Base-by-base conservation (phyloP, 441 rosid genomes). In the Gossypium gossypioides region DNA sequence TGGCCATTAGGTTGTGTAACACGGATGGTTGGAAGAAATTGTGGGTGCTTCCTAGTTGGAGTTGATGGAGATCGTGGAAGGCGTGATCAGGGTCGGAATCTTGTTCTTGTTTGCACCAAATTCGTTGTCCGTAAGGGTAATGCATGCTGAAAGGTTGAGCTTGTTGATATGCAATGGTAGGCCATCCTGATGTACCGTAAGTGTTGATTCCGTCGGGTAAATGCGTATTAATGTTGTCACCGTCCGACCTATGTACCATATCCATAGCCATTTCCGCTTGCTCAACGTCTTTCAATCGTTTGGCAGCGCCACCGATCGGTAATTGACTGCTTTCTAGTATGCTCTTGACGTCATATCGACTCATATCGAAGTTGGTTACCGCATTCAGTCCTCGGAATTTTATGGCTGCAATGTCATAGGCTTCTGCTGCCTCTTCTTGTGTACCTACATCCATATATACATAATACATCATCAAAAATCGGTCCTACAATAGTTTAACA, bases 351-450 rank as follows among this genome's bases (percentile, higher is more conserved):
- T 94, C 91, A 68, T 94, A 94, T 72, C 97, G 79, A 77, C 63
- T 90, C 97, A 88, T 92, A 74, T 94, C 99, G 27, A 94, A 94
- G 84, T 94, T 94, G 46, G 99, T 94, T 4, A 94, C 99, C 0
- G 97, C 99, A 6, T 86, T 92, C 59, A 89, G 75, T 44, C 99
- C 99, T 2, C 99, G 80, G 77, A 94, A 94, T 75, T 92, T 94
- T 68, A 94, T 92, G 24, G 99, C 97, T 3, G 99, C 99, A 1
- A 92, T 89, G 82, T 94, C 99, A 61, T 94, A 94, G 3, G 97
- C 99, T 77, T 94, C 97, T 5, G 97, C 99, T 34, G 99, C 99
- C 71, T 94, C 99, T 81, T 92, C 97, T 78, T 94, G 96, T 0
- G 99, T 92, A 73, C 97, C 97, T 94, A n/a, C 40, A 76, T 22